phyloP scores from a whole-genome alignment of 257 asterid species.

The Petunia secreta region DNA sequence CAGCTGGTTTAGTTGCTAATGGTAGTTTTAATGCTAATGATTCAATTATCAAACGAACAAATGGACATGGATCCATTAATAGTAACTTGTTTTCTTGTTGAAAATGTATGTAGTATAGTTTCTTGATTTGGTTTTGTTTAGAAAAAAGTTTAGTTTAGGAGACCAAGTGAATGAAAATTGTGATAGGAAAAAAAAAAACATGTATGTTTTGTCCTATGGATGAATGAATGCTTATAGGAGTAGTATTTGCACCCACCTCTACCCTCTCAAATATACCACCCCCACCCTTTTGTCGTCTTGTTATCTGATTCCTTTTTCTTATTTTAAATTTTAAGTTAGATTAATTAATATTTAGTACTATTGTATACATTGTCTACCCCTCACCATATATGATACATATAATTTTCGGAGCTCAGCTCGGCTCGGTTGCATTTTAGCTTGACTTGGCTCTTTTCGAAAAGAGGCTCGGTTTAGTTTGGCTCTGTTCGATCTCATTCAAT shows the following conservation, averaged over 20 bases:
- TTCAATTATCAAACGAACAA: slow-evolving; percentile 72
- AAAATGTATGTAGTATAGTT: not conserved
- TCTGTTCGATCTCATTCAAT: too few species aligned
- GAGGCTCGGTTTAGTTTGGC: too few species aligned
- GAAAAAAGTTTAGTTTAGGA: not conserved
- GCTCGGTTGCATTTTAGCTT: too few species aligned
- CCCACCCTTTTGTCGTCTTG: not conserved
- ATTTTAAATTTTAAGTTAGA: not conserved
- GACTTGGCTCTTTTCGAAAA: too few species aligned
- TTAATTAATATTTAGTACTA: not conserved
- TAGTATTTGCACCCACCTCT: not conserved
- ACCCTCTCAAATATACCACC: not conserved
- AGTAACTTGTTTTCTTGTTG: not conserved
- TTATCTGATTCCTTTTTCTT: not conserved
- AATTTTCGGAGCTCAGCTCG: too few species aligned
- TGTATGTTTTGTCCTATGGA: not conserved
- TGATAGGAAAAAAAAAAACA: not conserved
- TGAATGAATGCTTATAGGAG: not conserved
- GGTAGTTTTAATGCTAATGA: slow-evolving; percentile 71
- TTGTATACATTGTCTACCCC: too few species aligned
- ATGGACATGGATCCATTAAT: slow-evolving; percentile 94
- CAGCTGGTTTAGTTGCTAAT: slow-evolving; percentile 52
- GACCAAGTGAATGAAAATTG: not conserved
- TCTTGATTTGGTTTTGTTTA: too few species aligned
- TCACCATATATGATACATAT: too few species aligned